Evolutionary conservation across 495 filamentous ascomycete genomes (phyloP), one percentile per base, ranked within the genome.

Genomic region (Apiosordaria backusii): DNA sequence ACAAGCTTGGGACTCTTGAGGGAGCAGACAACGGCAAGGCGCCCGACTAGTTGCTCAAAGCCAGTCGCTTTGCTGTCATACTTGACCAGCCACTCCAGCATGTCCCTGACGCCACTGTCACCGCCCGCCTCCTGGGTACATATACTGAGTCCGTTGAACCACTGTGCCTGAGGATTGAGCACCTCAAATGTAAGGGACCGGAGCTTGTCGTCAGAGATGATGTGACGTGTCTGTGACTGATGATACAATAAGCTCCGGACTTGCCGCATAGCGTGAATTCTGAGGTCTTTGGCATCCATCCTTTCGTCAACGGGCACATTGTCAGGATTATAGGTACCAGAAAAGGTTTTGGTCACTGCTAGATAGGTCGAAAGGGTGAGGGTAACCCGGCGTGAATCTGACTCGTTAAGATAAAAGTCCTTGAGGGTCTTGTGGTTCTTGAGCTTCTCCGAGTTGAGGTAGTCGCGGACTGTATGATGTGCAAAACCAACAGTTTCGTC

Each of bases 381-480:
- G 29, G 35, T 7, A 13, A 45, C 10, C 23, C 23, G 63, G 2
- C n/a, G 55, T 52, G 59, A 13, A 65, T 60, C 23, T 50, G 23
- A 21, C 26, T 65, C 16, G 10, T 27, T 3, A 9, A 16, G 6
- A 26, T 24, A 24, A 65, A 50, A 21, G 64, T 21, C 7, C 55
- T 53, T 18, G 10, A 29, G 18, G 22, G 58, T 50, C n/a, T 57
- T 7, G 19, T 55, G n/a, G 52, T 24, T 22, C 40, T 66, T 35
- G 45, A 63, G 16, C 13, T 52, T n/a, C 18, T 4, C 4, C 0
- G 65, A 67, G 40, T 63, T 35, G 13, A 70, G 62, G 24, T 45
- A 70, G 29, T 70, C 68, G 4, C 62, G 62, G 40, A 70, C 68
- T 13, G 68, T 67, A 55, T 70, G 67, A 54, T 70, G 68, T 2